A percentile compares a stretch with the other conserved stretches of the same genome.
Conservation (phyloP, 371 early-diverging fungal genomes). For the Actinomucor elegans region DNA sequence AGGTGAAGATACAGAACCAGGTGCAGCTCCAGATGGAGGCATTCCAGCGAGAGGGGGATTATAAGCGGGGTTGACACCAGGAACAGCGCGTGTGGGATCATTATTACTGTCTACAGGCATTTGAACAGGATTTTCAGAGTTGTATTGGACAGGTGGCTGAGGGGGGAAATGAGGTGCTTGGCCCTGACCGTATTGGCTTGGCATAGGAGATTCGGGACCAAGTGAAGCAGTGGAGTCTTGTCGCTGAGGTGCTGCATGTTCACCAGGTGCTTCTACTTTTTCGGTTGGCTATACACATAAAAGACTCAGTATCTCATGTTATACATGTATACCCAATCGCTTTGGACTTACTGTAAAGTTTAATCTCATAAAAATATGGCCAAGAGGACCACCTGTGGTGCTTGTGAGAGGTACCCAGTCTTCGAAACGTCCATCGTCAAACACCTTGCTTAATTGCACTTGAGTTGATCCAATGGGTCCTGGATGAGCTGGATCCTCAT, state of each 20-base stretch:
- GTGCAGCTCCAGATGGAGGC: neutral
- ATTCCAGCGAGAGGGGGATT: constrained; percentile 10
- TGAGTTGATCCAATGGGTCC: constrained; percentile 34
- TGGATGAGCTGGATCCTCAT: constrained; percentile 34
- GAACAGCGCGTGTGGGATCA: neutral
- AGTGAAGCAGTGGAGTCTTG: constrained; percentile 16
- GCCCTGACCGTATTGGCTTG: constrained; percentile 26
- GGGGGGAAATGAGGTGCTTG: constrained; percentile 22
- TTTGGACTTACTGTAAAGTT: constrained; percentile 18
- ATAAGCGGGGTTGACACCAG: neutral
- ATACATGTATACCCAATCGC: too few species aligned
- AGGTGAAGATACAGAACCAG: neutral
- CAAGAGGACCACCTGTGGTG: constrained; percentile 20
- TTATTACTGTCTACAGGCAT: neutral
- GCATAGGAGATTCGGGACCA: constrained; percentile 27
- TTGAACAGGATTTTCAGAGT: constrained; percentile 1
- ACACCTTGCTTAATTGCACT: constrained; percentile 21
- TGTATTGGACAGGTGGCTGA: constrained; percentile 5
- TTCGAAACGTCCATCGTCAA: constrained; percentile 19
- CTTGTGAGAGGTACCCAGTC: constrained; percentile 33
- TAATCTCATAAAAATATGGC: constrained; percentile 19
- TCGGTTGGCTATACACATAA: neutral
- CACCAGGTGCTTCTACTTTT: neutral
- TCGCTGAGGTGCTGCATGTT: constrained; percentile 1
- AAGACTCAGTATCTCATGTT: too few species aligned